Evolutionary conservation across 2,329 filamentous ascomycete species (phyloP), one percentile per base, ranked within the genome.

Genomic region (Pseudogymnoascus sp.): DNA sequence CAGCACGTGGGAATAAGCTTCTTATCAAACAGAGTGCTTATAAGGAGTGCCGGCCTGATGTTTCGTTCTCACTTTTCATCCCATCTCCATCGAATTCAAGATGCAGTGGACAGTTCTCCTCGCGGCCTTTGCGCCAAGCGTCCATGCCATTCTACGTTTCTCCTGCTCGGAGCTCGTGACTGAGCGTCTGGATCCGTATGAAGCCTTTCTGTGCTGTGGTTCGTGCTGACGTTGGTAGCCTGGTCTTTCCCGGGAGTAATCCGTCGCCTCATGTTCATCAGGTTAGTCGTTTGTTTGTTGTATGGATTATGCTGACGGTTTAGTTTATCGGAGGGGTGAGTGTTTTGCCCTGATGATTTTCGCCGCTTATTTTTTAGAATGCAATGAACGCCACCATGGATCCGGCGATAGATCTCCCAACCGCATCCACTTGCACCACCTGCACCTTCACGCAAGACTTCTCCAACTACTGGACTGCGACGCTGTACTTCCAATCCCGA

Each of bases 351-450:
- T 6, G 14, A 21, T 34, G 14, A 54, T 36, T 21, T 31, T 36
- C 21, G 31, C 37, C 14, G 31, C 21, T 65, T 29, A 65, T 18
- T n/a, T 37, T 18, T 2, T 14, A 66, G 60, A 75, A 78, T 66
- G 73, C 76, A 2, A 77, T 78, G 73, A 77, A 77, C 64, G 65
- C 72, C 3, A 72, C 73, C 18, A 78, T 78, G 76, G 68, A 73
- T 57, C 67, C 70, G 1, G 59, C 62, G 5, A 64, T 66, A 34
- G 68, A 71, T 40, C 67, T 72, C 45, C 67, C 72, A 63, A 36
- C 70, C 4, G 62, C 67, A 34, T 69, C 73, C 0, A 72, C 68
- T 0, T 74, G 73, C 68, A 74, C 73, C 3, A 72, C 68, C 5
- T 74, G 73, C 66, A 68, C 69, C 36, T 75, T 76, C 64, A 71